These are phyloP conservation scores for Pleurotus eryngii DNA, from an alignment of 768 basidiomycete species.

Conservation along the genomic window DNA sequence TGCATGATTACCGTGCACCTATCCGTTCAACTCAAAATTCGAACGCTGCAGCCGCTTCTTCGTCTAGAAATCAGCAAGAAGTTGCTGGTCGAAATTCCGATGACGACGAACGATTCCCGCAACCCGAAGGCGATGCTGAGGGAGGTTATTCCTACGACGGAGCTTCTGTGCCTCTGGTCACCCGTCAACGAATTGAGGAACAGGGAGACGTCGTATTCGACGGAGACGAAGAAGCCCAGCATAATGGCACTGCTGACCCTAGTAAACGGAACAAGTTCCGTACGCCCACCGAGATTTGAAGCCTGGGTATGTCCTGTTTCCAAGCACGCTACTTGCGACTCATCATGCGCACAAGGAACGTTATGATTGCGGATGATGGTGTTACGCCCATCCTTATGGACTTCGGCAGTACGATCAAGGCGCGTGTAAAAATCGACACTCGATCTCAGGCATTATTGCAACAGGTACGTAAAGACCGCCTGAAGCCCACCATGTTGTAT, in stretches of 20 bases:
- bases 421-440: slow-evolving; percentile 76
- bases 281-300: slow-evolving; percentile 98
- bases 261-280: slow-evolving; percentile 63
- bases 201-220: slow-evolving; percentile 72
- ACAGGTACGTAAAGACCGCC: slow-evolving; percentile 49
- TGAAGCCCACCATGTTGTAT: neutral
- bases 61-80: slow-evolving; percentile 18
- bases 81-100: slow-evolving; percentile 35
- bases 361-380: slow-evolving; percentile 96
- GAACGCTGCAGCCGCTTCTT: slow-evolving; percentile 17
- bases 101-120: slow-evolving; percentile 69
- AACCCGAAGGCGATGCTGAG: slow-evolving; percentile 71
- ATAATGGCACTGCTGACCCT: slow-evolving; percentile 30
- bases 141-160: slow-evolving; percentile 71
- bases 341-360: slow-evolving; percentile 56
- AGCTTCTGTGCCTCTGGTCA: slow-evolving; percentile 58
- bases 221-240: slow-evolving; percentile 67
- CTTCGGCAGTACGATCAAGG: slow-evolving; percentile 89
- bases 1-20: slow-evolving; percentile 82
- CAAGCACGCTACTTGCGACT: neutral
- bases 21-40: slow-evolving; percentile 26
- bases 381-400: slow-evolving; percentile 92
- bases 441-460: slow-evolving; percentile 86
- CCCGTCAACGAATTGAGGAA: slow-evolving; percentile 45
- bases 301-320: slow-evolving; percentile 65